Evolutionary conservation across 2,329 filamentous ascomycete genomes (phyloP).

Genomic region (Penicillium sp.): DNA sequence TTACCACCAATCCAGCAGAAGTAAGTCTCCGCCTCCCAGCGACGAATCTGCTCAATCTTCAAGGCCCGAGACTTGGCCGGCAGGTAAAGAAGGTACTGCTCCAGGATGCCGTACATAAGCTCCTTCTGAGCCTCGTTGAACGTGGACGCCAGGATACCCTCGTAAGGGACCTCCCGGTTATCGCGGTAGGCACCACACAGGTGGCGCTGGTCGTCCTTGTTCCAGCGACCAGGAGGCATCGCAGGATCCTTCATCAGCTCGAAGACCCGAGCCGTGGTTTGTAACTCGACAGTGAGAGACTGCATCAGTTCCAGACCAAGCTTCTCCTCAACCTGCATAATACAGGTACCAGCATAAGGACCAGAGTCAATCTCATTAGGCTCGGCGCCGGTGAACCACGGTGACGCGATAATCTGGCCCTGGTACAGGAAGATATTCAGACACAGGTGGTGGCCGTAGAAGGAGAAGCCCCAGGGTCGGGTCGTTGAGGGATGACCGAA

Average conservation of each 20-base stretch:
- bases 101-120: constrained; percentile 58
- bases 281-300: constrained; percentile 49
- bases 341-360: constrained; percentile 61
- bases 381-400: constrained; percentile 78
- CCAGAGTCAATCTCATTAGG: constrained; percentile 72
- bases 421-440: constrained; percentile 68
- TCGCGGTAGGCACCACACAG: constrained; percentile 76
- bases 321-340: constrained; percentile 64
- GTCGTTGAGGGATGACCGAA: constrained; percentile 63
- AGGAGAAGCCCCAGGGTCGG: constrained; percentile 67
- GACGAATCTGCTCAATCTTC: constrained; percentile 55
- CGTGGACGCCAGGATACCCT: constrained; percentile 60
- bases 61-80: constrained; percentile 56
- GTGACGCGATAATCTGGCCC: constrained; percentile 66
- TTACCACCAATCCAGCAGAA: constrained; percentile 75
- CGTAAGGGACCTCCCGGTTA: constrained; percentile 72
- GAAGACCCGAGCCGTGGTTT: constrained; percentile 57
- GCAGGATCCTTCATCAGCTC: constrained; percentile 60
- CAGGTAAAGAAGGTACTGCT: constrained; percentile 68
- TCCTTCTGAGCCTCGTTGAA: constrained; percentile 49
- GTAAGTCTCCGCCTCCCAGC: constrained; percentile 68
- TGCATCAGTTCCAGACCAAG: constrained; percentile 71
- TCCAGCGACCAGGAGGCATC: constrained; percentile 67
- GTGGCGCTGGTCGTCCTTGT: constrained; percentile 77
- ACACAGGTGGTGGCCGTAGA: constrained; percentile 79